Evolutionary conservation across 2,329 filamentous ascomycete genomes (phyloP), one percentile per base, ranked within the genome.

Genomic region (Epichloe glyceriae): DNA sequence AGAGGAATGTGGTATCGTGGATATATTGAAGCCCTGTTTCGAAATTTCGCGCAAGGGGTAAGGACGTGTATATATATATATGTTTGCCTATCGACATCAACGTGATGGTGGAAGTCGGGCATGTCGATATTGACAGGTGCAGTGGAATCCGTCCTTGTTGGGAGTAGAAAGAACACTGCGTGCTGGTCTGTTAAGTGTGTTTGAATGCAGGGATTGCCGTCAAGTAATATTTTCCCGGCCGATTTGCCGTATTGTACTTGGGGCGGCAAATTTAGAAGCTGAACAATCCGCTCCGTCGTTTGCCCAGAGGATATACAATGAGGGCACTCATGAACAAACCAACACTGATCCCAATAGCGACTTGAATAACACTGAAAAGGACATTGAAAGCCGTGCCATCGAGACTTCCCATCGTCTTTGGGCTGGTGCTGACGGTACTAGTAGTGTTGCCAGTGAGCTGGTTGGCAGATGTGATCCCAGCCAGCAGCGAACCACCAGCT

Each of bases 301-400:
- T 81, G 12, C 78, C 77, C 35, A 79, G 62, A 0, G 76, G 76
- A 57, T 79, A 79, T 14, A 79, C 71, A 50, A 79, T 67, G 44
- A 79, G 59, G 6, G 75, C 75, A 50, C 76, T 78, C 58, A 80
- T 66, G 53, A 76, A 79, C 26, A 82, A 57, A 12, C 79, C 79
- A 2, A 81, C 78, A n/a, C 76, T 79, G 52, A 82, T 78, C 37
- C 78, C 77, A 50, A 82, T 79, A 5, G 78, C 75, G 2, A 82
- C 74, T 60, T 82, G 77, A 19, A 82, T 74, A 50, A 82, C 78
- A 52, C 73, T 77, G 39, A 77, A 70, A 30, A 79, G 64, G 4
- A 82, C 74, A 8, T 72, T 74, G 54, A 80, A 78, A 0, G 73
- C 69, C 3, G 73, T 72, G 50, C 63, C 68, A 52, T 73, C 73